Evolutionary conservation across 768 basidiomycete genomes (phyloP), one percentile per base, ranked within the genome.

Genomic region (Russula vinacea): DNA sequence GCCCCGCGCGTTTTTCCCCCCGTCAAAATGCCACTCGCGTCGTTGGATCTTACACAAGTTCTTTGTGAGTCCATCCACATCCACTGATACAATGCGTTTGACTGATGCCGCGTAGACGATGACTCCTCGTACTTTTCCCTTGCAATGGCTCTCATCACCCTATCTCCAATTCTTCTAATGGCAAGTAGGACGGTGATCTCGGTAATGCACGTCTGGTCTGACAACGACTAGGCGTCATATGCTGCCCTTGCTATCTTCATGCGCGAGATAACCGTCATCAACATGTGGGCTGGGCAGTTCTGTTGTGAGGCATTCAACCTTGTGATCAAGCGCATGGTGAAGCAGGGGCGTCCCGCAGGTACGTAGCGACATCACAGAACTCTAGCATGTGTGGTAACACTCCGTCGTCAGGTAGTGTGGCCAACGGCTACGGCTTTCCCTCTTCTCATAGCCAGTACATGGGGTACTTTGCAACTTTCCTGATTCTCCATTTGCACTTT

Each of bases 371-470:
- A 10, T 22, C 35, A 24, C 24, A 53, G 57, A 29, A 14, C 50
- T 19, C 56, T 32, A 52, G 24, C 50, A 9, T 14, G 40, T 40
- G 45, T 26, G 24, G 53, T 50, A 45, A 53, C 44, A 40, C 26
- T 22, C 51, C 13, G 69, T 35, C 53, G 9, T 33, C 42, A 87
- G 87, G 79, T 49, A 80, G 79, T 60, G 73, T 84, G 53, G 87
- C 86, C 22, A 81, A 81, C 60, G 91, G 91, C 16, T 93, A 92
- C 71, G 92, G 90, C 8, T 93, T 93, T 69, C 92, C 92, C 0
- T 92, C 91, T 0, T 92, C 90, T 16, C 92, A 94, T 71, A 90
- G 89, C 74, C 92, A 94, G 74, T 92, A 87, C 73, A 92, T 94
- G 92, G 92, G 85, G 17, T 94, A 89, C 74, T 93, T 94, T 67